Conservation (phyloP, 441 rosid genomes). For the Arabidopsis lyrata region DNA sequence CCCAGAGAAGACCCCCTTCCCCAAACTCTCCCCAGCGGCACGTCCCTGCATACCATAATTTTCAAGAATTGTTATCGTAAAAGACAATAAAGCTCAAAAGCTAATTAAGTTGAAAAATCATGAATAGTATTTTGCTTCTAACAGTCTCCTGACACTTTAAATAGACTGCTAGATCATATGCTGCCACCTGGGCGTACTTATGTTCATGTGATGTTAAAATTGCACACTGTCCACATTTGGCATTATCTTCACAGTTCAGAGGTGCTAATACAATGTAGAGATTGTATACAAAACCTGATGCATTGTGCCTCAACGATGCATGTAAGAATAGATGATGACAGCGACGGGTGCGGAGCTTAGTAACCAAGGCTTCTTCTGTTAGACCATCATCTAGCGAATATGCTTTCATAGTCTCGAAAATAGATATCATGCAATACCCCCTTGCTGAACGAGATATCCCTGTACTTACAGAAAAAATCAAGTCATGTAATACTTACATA, state of each 20-base stretch:
- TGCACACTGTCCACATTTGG: neutral
- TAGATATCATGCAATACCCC: slow-evolving; percentile 82
- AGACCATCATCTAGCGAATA: slow-evolving; percentile 91
- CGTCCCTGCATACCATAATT: slow-evolving; percentile 60
- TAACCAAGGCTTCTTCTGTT: slow-evolving; percentile 96
- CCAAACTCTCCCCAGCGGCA: slow-evolving; percentile 98
- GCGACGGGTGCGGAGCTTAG: slow-evolving; percentile 87
- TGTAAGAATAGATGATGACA: slow-evolving; percentile 94
- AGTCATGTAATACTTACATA: slow-evolving; percentile 8
- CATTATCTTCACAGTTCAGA: neutral
- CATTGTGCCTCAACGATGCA: slow-evolving; percentile 70
- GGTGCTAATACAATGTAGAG: neutral
- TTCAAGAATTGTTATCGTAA: slow-evolving; percentile 6
- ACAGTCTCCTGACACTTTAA: neutral
- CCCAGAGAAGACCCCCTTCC: slow-evolving; percentile 96
- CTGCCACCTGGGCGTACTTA: neutral
- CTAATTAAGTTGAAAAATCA: slow-evolving; percentile 11
- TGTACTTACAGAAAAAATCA: slow-evolving; percentile 41
- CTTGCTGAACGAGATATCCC: slow-evolving; percentile 95
- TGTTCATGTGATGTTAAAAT: neutral
- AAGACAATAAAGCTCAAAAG: neutral
- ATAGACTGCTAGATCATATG: slow-evolving; percentile 8
- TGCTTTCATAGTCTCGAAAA: slow-evolving; percentile 98
- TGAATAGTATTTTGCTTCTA: neutral
- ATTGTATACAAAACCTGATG: slow-evolving; percentile 72